Percentiles rank a stretch among this genome's conserved stretches.
Evolutionary conservation across 768 basidiomycete species (phyloP).

Genomic region (Lactarius sp.): DNA sequence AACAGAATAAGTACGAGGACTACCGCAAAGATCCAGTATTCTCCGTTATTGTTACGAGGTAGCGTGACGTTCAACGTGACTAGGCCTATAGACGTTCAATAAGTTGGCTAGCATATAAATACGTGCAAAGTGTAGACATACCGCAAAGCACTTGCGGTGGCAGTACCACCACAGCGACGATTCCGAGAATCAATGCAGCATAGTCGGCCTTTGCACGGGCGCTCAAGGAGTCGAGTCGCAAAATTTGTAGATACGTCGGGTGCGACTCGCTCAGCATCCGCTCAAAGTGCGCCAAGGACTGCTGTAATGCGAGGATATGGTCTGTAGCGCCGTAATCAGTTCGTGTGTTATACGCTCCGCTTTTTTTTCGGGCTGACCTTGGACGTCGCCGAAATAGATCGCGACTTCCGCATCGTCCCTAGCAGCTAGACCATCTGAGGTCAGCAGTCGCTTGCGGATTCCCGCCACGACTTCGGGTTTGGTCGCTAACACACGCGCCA

Average conservation of each 20-base stretch:
- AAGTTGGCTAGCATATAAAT: background rate
- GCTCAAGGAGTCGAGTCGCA: constrained; percentile 55
- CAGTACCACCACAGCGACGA: constrained; percentile 62
- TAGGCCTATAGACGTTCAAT: constrained; percentile 41
- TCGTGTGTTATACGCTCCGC: background rate
- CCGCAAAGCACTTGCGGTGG: constrained; percentile 59
- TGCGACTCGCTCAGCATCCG: constrained; percentile 84
- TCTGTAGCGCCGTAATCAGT: constrained; percentile 44
- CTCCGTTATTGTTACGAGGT: constrained; percentile 48
- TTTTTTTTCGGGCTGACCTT: constrained; percentile 53
- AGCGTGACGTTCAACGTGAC: constrained; percentile 63
- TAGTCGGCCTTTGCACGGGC: constrained; percentile 62
- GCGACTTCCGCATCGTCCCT: constrained; percentile 63
- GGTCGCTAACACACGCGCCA: constrained; percentile 67
- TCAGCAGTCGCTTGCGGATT: constrained; percentile 67
- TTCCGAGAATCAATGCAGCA: constrained; percentile 58
- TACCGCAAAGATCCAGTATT: constrained; percentile 51
- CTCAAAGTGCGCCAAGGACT: constrained; percentile 80
- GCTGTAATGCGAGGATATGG: constrained; percentile 85
- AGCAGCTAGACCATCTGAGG: constrained; percentile 33
- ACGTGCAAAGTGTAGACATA: constrained; percentile 31
- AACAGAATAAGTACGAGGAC: constrained; percentile 44
- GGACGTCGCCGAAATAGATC: constrained; percentile 88
- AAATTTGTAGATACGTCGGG: constrained; percentile 76
- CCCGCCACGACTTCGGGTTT: constrained; percentile 82